Percentiles rank a stretch among this genome's conserved stretches.
These are phyloP conservation scores for Hericium coralloides DNA, from an alignment of 768 basidiomycete species.

Conservation along the genomic window DNA sequence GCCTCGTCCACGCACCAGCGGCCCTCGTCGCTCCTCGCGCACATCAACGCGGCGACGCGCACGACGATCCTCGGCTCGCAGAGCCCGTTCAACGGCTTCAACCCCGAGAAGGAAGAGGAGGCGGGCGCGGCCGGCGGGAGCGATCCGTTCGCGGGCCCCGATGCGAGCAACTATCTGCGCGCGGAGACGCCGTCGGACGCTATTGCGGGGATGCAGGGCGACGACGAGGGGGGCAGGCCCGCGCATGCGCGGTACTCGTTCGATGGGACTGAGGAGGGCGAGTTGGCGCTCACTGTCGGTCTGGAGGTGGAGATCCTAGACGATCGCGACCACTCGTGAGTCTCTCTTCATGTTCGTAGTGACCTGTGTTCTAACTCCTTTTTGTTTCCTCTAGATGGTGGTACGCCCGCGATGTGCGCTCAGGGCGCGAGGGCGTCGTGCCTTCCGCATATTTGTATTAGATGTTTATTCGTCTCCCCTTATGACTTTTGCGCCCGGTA, in stretches of 20 bases:
- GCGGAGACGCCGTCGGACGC: slow-evolving; percentile 78
- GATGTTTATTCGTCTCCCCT: slow-evolving; percentile 9
- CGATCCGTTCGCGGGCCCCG: slow-evolving; percentile 58
- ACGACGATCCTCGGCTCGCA: slow-evolving; percentile 64
- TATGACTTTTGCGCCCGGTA: not conserved
- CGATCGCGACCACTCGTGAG: slow-evolving; percentile 73
- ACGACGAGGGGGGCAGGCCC: slow-evolving; percentile 57
- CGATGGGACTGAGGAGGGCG: slow-evolving; percentile 71
- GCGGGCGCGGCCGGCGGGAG: slow-evolving; percentile 25
- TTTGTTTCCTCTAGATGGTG: slow-evolving; percentile 60
- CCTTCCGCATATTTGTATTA: slow-evolving; percentile 88
- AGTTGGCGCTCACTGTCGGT: slow-evolving; percentile 60
- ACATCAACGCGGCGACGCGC: slow-evolving; percentile 85
- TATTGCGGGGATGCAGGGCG: slow-evolving; percentile 47
- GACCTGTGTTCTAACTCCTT: slow-evolving; percentile 6
- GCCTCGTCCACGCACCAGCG: slow-evolving; percentile 63
- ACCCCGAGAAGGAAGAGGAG: slow-evolving; percentile 50
- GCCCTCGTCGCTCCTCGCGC: slow-evolving; percentile 81
- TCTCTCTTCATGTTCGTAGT: slow-evolving; percentile 17
- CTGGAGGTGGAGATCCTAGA: slow-evolving; percentile 70
- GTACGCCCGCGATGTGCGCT: slow-evolving; percentile 77
- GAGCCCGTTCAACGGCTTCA: slow-evolving; percentile 28
- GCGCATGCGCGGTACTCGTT: slow-evolving; percentile 81
- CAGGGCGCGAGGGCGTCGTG: slow-evolving; percentile 82
- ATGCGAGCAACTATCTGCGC: slow-evolving; percentile 68